Percentiles rank a stretch among this genome's conserved stretches.
These are phyloP conservation scores for Trichophyton schoenleinii DNA, from an alignment of 2,329 filamentous ascomycete species.

Conservation along the genomic window DNA sequence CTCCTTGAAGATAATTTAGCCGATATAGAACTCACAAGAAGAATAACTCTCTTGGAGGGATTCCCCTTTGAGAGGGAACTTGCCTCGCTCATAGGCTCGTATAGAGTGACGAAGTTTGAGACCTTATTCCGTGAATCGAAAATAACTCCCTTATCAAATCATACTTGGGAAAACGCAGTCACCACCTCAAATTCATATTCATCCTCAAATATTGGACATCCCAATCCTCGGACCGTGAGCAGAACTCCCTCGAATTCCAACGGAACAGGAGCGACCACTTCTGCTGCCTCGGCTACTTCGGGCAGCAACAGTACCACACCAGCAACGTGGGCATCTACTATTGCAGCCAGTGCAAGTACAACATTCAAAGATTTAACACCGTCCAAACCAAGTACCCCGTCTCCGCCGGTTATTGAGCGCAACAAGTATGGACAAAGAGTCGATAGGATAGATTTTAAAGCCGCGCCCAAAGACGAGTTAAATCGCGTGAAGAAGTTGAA, in stretches of 20 bases:
- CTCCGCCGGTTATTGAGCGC: conserved; percentile 37
- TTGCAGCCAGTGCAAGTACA: conserved; percentile 25
- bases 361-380: conserved; percentile 28
- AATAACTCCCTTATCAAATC: conserved; percentile 17
- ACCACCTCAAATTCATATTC: not conserved
- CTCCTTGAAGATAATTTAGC: conserved; percentile 39
- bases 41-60: conserved; percentile 46
- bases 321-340: conserved; percentile 26
- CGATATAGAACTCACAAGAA: conserved; percentile 33
- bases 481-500: conserved; percentile 50
- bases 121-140: conserved; percentile 44
- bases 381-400: conserved; percentile 23
- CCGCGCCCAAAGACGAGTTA: conserved; percentile 43
- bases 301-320: conserved; percentile 10
- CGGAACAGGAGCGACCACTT: conserved; percentile 13
- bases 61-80: conserved; percentile 44
- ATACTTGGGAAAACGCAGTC: not conserved
- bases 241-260: conserved; percentile 24
- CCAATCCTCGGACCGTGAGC: conserved; percentile 5
- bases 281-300: not conserved
- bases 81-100: conserved; percentile 34
- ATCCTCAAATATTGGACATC: not conserved
- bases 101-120: conserved; percentile 39
- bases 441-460: conserved; percentile 40
- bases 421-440: conserved; percentile 50